phyloP scores from a whole-genome alignment of 495 filamentous ascomycete species.

The Bathelium albidoporum region DNA sequence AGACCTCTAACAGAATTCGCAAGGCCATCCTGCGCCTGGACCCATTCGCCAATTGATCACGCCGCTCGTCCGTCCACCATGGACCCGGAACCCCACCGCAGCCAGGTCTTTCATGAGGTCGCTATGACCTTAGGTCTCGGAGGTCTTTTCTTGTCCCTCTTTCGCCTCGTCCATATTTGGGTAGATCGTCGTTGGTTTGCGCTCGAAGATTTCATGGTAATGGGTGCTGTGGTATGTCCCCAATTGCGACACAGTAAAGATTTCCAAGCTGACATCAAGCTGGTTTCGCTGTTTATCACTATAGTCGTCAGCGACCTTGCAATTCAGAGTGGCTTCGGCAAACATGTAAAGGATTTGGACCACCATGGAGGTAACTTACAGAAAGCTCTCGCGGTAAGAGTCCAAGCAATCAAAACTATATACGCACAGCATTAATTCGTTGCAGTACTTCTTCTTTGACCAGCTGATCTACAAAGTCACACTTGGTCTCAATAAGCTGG shows the following conservation, averaged over 20 bases:
- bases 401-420: neutral
- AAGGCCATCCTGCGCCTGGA: neutral
- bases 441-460: conserved; percentile 12
- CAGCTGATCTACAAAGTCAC: conserved; percentile 14
- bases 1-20: neutral
- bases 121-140: neutral
- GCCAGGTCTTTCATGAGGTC: neutral
- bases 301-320: neutral
- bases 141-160: neutral
- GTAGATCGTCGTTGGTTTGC: neutral
- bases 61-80: neutral
- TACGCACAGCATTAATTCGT: neutral
- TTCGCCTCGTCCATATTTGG: neutral
- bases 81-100: neutral
- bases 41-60: neutral
- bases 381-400: neutral
- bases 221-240: neutral
- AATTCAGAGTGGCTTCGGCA: neutral
- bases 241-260: neutral
- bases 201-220: neutral
- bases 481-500: conserved; percentile 15
- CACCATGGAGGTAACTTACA: neutral
- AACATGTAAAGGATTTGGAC: neutral
- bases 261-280: neutral
- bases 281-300: neutral